Conservation (phyloP, 139 green algal genomes). For the Chlorella sp. region DNA sequence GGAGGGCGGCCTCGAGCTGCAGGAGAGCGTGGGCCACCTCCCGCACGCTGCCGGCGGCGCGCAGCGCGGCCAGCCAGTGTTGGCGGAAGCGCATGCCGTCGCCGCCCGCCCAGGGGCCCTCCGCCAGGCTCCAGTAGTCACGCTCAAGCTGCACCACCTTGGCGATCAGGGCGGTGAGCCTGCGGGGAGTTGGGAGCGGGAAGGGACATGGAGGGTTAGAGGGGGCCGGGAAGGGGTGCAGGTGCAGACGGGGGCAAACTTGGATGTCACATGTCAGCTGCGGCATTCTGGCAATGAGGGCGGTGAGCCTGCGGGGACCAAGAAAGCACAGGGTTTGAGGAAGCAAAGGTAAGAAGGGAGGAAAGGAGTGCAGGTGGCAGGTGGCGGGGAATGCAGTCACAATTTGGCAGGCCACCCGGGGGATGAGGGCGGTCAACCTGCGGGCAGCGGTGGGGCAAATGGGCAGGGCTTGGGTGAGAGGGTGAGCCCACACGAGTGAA, state of each 20-base stretch:
- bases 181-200: conserved; percentile 26
- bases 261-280: conserved; percentile 52
- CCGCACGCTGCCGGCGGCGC: conserved; percentile 14
- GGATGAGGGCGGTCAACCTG: conserved; percentile 18
- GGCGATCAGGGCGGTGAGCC: conserved; percentile 48
- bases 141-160: conserved; percentile 51
- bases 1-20: conserved; percentile 51
- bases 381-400: conserved; percentile 20
- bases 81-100: conserved; percentile 32
- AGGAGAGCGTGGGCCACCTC: conserved; percentile 37
- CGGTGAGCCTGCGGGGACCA: conserved; percentile 40
- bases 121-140: conserved; percentile 59
- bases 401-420: conserved; percentile 49
- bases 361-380: neutral
- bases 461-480: neutral
- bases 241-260: neutral
- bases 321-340: neutral
- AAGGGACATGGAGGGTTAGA: neutral
- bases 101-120: conserved; percentile 52
- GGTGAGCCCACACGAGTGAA: too few relatives aligned
- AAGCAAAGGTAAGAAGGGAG: neutral
- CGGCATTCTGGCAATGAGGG: conserved; percentile 41
- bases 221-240: neutral
- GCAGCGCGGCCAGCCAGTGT: conserved; percentile 34
- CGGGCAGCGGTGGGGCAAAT: neutral